Evolutionary conservation across 108 stramenopile species (phyloP).

Genomic region (Pseudonitzschia multistriata): DNA sequence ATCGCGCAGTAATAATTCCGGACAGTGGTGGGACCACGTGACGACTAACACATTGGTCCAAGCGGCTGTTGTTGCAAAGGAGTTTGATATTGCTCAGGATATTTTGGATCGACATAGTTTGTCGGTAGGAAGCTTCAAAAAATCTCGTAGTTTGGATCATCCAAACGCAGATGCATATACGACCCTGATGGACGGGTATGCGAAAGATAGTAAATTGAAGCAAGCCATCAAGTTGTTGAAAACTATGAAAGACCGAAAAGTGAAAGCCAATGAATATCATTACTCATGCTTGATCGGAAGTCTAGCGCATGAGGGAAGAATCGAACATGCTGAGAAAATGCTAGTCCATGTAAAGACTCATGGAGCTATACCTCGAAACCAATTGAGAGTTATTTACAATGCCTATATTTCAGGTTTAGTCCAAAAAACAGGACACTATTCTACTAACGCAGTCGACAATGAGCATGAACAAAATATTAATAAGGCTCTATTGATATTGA

Average conservation of each 20-base stretch:
- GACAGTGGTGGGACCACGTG: slow-evolving; percentile 69
- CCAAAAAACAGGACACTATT: not conserved
- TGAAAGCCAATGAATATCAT: slow-evolving; percentile 71
- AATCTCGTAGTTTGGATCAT: slow-evolving; percentile 37
- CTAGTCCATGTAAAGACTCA: slow-evolving; percentile 41
- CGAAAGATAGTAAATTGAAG: slow-evolving; percentile 57
- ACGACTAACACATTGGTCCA: slow-evolving; percentile 83
- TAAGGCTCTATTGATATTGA: slow-evolving; percentile 46
- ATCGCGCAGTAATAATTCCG: not conserved
- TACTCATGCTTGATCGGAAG: slow-evolving; percentile 76
- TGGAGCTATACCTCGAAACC: slow-evolving; percentile 21
- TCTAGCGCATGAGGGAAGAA: slow-evolving; percentile 51
- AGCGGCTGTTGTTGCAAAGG: slow-evolving; percentile 52
- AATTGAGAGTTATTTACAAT: slow-evolving; percentile 54
- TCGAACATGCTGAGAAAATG: slow-evolving; percentile 62
- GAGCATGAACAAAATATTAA: slow-evolving; percentile 34
- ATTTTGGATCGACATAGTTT: slow-evolving; percentile 51
- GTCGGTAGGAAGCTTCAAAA: not conserved
- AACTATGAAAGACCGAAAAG: slow-evolving; percentile 55
- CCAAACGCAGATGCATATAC: slow-evolving; percentile 88
- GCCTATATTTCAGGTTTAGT: slow-evolving; percentile 73
- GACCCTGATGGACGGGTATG: slow-evolving; percentile 68
- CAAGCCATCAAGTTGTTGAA: slow-evolving; percentile 52
- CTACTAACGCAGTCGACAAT: slow-evolving; percentile 18
- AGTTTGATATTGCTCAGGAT: slow-evolving; percentile 64